Conservation (phyloP, 306 rosid species). For the Oemleria cerasiformis region DNA sequence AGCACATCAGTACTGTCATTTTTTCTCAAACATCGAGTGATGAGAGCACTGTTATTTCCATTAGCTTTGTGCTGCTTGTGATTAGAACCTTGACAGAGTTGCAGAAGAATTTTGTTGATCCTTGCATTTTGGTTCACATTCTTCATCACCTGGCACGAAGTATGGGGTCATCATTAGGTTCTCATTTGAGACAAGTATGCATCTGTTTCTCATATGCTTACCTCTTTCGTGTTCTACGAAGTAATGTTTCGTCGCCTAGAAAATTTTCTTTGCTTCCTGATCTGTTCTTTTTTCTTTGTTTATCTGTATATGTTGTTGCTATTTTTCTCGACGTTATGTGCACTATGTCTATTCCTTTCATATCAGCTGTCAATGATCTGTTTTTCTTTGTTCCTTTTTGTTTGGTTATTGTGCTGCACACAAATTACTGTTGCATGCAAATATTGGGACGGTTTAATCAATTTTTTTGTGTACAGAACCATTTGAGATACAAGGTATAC, state of each 20-base stretch:
- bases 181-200: slow-evolving; percentile 89
- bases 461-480: too few relatives aligned
- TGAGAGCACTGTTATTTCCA: slow-evolving; percentile 71
- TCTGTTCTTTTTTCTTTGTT: neutral
- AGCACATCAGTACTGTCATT: slow-evolving; percentile 62
- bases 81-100: slow-evolving; percentile 90
- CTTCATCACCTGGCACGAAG: slow-evolving; percentile 93
- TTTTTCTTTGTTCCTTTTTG: neutral
- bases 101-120: slow-evolving; percentile 85
- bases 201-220: slow-evolving; percentile 10
- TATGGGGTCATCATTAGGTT: slow-evolving; percentile 83
- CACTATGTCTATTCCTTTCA: too few relatives aligned
- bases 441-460: neutral
- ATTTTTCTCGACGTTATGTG: neutral
- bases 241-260: neutral
- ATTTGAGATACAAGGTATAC: too few relatives aligned
- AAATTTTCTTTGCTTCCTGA: neutral
- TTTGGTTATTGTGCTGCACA: neutral
- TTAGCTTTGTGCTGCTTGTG: slow-evolving; percentile 85
- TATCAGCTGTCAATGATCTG: too few relatives aligned
- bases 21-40: slow-evolving; percentile 73
- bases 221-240: neutral
- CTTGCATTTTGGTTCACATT: slow-evolving; percentile 69
- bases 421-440: neutral
- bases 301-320: neutral